Conservation (phyloP, 2,329 filamentous ascomycete genomes). For the Pseudogymnoascus sp. region DNA sequence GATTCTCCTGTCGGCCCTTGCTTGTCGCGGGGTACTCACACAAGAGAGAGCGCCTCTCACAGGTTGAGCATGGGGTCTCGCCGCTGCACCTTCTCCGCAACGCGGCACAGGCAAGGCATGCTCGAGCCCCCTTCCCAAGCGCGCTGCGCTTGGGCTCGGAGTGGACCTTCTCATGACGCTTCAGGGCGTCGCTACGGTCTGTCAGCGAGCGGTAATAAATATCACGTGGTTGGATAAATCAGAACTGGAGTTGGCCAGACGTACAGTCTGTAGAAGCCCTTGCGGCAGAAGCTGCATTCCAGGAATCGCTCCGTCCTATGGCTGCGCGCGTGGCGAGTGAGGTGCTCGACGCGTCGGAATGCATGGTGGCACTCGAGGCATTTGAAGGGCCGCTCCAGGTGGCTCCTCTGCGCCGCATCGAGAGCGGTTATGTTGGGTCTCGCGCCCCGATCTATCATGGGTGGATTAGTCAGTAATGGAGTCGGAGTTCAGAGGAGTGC, state of each 20-base stretch:
- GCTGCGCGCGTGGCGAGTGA: slow-evolving; percentile 20
- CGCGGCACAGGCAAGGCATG: slow-evolving; percentile 18
- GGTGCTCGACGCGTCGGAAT: slow-evolving; percentile 19
- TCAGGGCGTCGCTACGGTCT: slow-evolving; percentile 18
- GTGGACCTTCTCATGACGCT: slow-evolving; percentile 20
- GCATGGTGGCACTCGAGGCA: slow-evolving; percentile 18
- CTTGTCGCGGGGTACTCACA: slow-evolving; percentile 14
- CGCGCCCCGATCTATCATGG: neutral
- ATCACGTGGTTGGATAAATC: neutral
- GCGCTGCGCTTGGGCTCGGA: slow-evolving; percentile 17
- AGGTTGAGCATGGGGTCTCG: slow-evolving; percentile 15
- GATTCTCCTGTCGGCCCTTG: slow-evolving; percentile 1
- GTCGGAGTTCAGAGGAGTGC: neutral
- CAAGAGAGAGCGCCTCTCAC: slow-evolving; percentile 15
- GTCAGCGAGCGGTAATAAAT: neutral
- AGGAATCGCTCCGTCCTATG: slow-evolving; percentile 18
- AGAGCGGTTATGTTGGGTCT: neutral
- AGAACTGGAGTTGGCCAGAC: neutral
- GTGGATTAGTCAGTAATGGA: neutral
- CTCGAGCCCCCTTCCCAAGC: slow-evolving; percentile 17
- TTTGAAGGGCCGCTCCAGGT: slow-evolving; percentile 9
- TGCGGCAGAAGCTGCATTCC: slow-evolving; percentile 18
- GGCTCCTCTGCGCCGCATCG: neutral
- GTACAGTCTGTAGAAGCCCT: slow-evolving; percentile 21
- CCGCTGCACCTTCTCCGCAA: slow-evolving; percentile 20